Evolutionary conservation across 306 rosid genomes (phyloP), one percentile per base, ranked within the genome.

Genomic region (Delonix regia): DNA sequence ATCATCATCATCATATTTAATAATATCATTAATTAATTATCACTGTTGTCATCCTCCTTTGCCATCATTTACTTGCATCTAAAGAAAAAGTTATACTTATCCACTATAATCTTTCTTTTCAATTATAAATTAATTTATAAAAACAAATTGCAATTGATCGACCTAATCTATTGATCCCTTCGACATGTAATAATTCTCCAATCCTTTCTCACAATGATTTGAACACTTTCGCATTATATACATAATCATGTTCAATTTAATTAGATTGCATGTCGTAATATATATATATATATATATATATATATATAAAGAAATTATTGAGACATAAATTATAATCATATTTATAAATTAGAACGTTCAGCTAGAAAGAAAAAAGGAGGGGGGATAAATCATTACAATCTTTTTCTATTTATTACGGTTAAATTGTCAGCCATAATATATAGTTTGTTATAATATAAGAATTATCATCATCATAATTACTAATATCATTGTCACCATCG

Each of bases 1-100:
- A 63, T 63, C 25, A 18, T 63, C 25, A 63, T 63, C 25, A 18
- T 34, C 69, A 63, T 63, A 2, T 18, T 34, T 19, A 36, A n/a
- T 64, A n/a, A 64, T 19, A n/a, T 64, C 48, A 64, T 38, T n/a
- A n/a, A n/a, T n/a, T n/a, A n/a, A n/a, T n/a, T 64, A 16, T 64
- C 70, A 64, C 9, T 6, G 4, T 24, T 13, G 28, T 18, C 48
- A n/a, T 64, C 70, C 13, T 38, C 18, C 28, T 30, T 60, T 60
- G 6, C 42, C 68, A 30, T 16, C 5, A 30, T 61, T 16, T 7
- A 38, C 22, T 36, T 36, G 30, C 45, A 62, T 68, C 44, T 22
- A 13, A 0, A 28, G 66, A 7, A 9, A 60, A 14, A 14, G 21
- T 30, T 30, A 30, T 6, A 6, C 12, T 30, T 60, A 60, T 4